Base-by-base conservation (phyloP, 306 rosid species). In the Castanospermum australe region DNA sequence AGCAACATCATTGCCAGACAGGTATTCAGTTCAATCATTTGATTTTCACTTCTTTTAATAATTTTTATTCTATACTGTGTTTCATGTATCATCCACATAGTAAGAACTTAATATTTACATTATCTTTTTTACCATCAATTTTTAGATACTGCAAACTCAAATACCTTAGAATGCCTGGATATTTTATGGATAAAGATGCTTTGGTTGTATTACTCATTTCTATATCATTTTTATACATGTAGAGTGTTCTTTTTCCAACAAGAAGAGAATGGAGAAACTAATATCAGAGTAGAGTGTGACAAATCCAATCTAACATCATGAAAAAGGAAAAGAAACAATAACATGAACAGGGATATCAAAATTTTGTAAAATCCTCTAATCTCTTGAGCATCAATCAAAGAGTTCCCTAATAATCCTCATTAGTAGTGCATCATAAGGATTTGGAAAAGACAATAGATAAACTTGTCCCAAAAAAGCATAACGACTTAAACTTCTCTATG, bases 1-100 rank as follows among this genome's bases (percentile, higher is more conserved):
- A 94, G 99, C 83, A 86, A 85, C 42, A 0, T 91, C 68, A 8
- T 94, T 84, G 87, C 90, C 39, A 90, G 97, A 91, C 98, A 94
- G 98, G 98, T 92, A 83, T 56, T 38, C 57, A 21, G 17, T 75
- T 54, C 48, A 41, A 30, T 73, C 74, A 62, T 59, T 39, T 22
- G 30, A 59, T 47, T 28, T 71, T 75, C 66, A 30, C 22, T 48
- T 13, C 73, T 51, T 64, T 66, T 59, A 12, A n/a, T 61, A 65
- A 21, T n/a, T 52, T 9, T 55, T 44, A 20, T 45, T 28, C 21
- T 63, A 15, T 15, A 54, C 14, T 25, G 41, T 55, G 17, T 25
- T 57, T 36, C 79, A 57, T 36, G 35, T 56, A 54, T 73, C 50
- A 63, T 69, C 52, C 6, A 30, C 56, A 41, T 56, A 44, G 63